Percentiles rank a stretch among this genome's conserved stretches.
These are phyloP conservation scores for Monosporascus sp. DNA, from an alignment of 2,329 filamentous ascomycete species.

Conservation along the genomic window DNA sequence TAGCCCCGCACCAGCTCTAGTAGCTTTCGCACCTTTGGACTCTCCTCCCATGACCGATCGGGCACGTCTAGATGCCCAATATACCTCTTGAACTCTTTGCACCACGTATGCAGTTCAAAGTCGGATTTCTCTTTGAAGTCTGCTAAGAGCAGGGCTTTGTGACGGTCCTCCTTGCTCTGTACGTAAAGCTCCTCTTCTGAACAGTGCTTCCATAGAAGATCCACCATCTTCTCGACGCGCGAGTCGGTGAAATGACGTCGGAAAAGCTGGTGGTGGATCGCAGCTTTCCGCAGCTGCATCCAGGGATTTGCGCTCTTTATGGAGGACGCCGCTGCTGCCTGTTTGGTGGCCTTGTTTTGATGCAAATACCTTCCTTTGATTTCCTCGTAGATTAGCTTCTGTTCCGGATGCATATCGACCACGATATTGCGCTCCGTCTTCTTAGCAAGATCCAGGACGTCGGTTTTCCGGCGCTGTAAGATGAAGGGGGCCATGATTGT, in stretches of 20 bases:
- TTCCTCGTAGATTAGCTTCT: constrained; percentile 66
- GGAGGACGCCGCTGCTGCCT: constrained; percentile 42
- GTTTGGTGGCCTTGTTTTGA: constrained; percentile 53
- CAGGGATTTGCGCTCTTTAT: constrained; percentile 62
- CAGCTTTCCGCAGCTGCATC: constrained; percentile 87
- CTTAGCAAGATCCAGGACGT: constrained; percentile 79
- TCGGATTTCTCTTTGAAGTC: constrained; percentile 56
- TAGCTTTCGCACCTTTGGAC: constrained; percentile 82
- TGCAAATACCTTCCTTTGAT: constrained; percentile 56
- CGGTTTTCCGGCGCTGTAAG: constrained; percentile 84
- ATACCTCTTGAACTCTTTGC: constrained; percentile 50
- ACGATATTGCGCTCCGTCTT: constrained; percentile 76
- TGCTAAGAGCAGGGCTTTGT: constrained; percentile 46
- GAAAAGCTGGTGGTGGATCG: constrained; percentile 86
- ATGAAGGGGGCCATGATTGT: constrained; percentile 96
- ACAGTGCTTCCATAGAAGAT: constrained; percentile 67
- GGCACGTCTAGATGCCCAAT: constrained; percentile 49
- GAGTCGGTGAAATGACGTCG: constrained; percentile 72
- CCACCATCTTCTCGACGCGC: constrained; percentile 70
- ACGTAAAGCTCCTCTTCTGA: constrained; percentile 43
- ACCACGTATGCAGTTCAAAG: constrained; percentile 62
- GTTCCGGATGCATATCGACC: constrained; percentile 70
- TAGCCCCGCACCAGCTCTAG: constrained; percentile 68
- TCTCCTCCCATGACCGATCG: constrained; percentile 48
- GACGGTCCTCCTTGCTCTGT: constrained; percentile 36